Conservation (phyloP, 2,329 filamentous ascomycete species). For the Colletotrichum spinosum region DNA sequence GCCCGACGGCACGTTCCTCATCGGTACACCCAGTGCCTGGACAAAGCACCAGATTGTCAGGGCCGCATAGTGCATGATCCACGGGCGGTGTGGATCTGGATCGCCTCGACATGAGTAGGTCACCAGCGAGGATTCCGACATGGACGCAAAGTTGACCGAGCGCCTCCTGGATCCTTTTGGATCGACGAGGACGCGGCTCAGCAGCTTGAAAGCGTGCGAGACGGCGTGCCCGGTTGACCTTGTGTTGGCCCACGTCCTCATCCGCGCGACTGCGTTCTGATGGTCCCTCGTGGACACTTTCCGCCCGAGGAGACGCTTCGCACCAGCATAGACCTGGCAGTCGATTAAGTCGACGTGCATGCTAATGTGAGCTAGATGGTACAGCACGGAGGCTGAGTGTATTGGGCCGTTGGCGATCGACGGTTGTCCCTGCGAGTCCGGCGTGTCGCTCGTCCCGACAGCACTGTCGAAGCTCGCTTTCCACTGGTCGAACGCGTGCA, state of each 20-base stretch:
- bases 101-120: constrained; percentile 82
- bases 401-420: constrained; percentile 72
- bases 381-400: constrained; percentile 82
- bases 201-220: constrained; percentile 85
- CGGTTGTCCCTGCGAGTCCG: constrained; percentile 58
- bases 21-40: constrained; percentile 72
- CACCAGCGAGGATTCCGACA: constrained; percentile 49
- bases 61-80: constrained; percentile 90
- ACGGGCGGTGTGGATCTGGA: constrained; percentile 84
- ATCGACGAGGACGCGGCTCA: constrained; percentile 78
- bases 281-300: constrained; percentile 83
- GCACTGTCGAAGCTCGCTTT: constrained; percentile 84
- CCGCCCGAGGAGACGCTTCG: constrained; percentile 80
- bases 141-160: constrained; percentile 34
- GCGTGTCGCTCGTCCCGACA: constrained; percentile 54
- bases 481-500: constrained; percentile 88
- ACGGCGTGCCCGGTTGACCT: constrained; percentile 83
- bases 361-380: constrained; percentile 89
- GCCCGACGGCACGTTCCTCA: constrained; percentile 27
- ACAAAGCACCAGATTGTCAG: constrained; percentile 91
- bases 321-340: constrained; percentile 88
- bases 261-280: constrained; percentile 76
- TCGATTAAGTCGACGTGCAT: constrained; percentile 91
- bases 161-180: constrained; percentile 51
- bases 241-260: constrained; percentile 83